phyloP scores from a whole-genome alignment of 805 yeast genomes.

The Candida krabiensis region DNA sequence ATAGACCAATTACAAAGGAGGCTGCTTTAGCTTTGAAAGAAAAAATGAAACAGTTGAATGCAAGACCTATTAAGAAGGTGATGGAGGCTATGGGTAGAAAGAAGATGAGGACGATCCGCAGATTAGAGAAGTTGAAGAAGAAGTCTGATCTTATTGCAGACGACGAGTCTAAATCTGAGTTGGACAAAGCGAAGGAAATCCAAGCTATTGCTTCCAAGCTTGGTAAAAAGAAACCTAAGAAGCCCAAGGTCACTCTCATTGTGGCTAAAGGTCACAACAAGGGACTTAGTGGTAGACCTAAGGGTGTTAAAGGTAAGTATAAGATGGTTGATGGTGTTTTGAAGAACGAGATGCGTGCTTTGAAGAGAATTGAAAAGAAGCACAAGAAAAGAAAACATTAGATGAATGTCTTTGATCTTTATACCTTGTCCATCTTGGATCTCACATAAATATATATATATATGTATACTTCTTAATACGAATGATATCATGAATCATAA shows the following conservation, averaged over 20 bases:
- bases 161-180: constrained; percentile 82
- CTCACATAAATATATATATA: no score
- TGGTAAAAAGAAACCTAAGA: constrained; percentile 64
- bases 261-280: constrained; percentile 83
- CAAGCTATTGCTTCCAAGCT: constrained; percentile 79
- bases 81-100: constrained; percentile 96
- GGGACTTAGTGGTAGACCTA: constrained; percentile 93
- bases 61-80: constrained; percentile 98
- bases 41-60: constrained; percentile 78
- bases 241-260: constrained; percentile 85
- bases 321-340: constrained; percentile 98
- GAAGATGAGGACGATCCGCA: constrained; percentile 85
- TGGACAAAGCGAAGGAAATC: constrained; percentile 93
- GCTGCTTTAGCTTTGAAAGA: constrained; percentile 78
- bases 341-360: constrained; percentile 96
- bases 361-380: constrained; percentile 86
- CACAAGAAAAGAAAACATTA: constrained; percentile 51
- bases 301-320: constrained; percentile 94
- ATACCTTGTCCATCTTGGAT: no score
- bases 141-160: constrained; percentile 91
- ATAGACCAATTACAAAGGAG: constrained; percentile 93
- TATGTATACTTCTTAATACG: no score
- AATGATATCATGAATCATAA: no score
- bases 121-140: constrained; percentile 86
- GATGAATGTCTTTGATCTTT: no score